A percentile compares a stretch with the other conserved stretches of the same genome.
phyloP scores from a whole-genome alignment of 225 moss, liverwort and hornwort species.

The Bryoerythrophyllum caledonicum region DNA sequence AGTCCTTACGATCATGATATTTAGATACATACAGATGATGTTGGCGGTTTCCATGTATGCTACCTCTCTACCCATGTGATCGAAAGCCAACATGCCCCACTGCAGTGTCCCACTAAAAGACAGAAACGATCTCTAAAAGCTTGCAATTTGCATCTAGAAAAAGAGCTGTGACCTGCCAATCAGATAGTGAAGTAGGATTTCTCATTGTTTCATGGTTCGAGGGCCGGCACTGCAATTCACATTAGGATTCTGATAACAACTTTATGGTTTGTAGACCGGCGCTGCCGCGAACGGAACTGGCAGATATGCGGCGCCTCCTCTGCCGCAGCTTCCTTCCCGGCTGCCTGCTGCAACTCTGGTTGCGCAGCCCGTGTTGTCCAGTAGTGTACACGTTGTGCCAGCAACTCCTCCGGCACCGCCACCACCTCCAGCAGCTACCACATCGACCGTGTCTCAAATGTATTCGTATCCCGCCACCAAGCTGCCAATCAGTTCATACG shows the following conservation, averaged over 20 bases:
- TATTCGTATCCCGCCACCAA: slow-evolving; percentile 53
- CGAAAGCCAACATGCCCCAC: no score
- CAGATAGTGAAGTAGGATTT: no score
- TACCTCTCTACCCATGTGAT: background rate
- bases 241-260: no score
- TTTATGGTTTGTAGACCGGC: slow-evolving; percentile 11
- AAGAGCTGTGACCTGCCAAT: no score
- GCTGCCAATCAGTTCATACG: no score
- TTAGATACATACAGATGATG: no score
- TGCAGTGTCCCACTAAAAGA: no score
- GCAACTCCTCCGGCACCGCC: slow-evolving; percentile 24
- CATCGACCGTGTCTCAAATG: slow-evolving; percentile 55
- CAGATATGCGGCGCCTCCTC: slow-evolving; percentile 43
- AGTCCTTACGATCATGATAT: background rate
- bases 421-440: slow-evolving; percentile 1
- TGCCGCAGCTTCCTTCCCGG: background rate
- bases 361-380: slow-evolving; percentile 24
- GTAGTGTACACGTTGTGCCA: background rate
- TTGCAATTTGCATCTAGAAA: no score
- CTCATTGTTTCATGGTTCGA: background rate
- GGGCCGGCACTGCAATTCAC: no score
- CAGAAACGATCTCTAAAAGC: no score
- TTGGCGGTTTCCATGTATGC: background rate
- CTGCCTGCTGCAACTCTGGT: slow-evolving; percentile 33
- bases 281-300: slow-evolving; percentile 19